Evolutionary conservation across 2,329 filamentous ascomycete species (phyloP).

Genomic region (Colletotrichum viniferum): DNA sequence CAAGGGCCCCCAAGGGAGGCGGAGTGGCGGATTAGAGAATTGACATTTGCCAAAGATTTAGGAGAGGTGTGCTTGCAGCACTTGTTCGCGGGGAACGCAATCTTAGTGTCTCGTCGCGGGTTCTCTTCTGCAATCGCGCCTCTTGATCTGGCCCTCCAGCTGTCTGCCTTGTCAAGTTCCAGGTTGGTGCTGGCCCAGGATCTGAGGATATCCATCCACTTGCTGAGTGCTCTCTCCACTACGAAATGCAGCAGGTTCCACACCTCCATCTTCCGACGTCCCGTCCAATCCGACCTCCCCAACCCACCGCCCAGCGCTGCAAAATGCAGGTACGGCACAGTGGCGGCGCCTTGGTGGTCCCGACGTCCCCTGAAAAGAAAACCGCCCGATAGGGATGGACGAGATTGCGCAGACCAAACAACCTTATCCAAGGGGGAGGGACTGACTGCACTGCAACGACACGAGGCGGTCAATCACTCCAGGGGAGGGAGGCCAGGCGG

Average conservation of each 20-base stretch:
- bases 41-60: background rate
- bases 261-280: background rate
- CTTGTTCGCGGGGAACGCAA: background rate
- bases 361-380: background rate
- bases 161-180: background rate
- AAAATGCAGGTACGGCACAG: slow-evolving; percentile 9
- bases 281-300: background rate
- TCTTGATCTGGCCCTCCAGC: background rate
- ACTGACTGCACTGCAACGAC: background rate
- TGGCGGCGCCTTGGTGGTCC: background rate
- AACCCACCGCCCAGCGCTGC: background rate
- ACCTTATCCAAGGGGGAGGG: slow-evolving; percentile 1
- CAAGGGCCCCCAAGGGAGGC: background rate
- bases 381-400: background rate
- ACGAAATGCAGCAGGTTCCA: background rate
- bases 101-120: background rate
- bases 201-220: background rate
- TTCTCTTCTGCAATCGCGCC: background rate
- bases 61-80: background rate
- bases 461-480: background rate
- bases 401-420: background rate
- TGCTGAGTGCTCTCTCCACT: background rate
- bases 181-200: background rate
- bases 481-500: background rate
- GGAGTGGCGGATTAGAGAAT: background rate